Base-by-base conservation (phyloP, 2,329 filamentous ascomycete species). In the Alternaria dauci region DNA sequence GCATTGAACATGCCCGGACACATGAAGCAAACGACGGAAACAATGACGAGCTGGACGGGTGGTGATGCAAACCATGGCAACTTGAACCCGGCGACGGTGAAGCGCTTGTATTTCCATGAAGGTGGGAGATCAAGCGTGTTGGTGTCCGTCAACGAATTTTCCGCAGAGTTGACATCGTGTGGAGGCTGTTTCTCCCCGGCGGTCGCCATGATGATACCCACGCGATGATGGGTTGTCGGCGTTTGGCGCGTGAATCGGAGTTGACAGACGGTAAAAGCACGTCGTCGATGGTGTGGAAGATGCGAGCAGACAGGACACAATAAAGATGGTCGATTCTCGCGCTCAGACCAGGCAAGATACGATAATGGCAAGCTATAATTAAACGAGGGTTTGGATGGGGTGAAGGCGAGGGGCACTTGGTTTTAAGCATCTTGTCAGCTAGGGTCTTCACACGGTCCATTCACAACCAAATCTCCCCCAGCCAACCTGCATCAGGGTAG, bases 1-100 rank as follows among this genome's bases (percentile, higher is more conserved):
- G 83, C 83, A 67, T 85, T 85, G 77, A 82, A 85, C 82, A 85
- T 85, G 72, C 82, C 83, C 46, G 83, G 83, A 66, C 83, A 85
- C 72, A 85, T 71, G 79, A 85, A 85, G 77, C 83, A 85, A 54
- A 84, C 82, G 43, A 84, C 78, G 42, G 82, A 80, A 30, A 85
- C 82, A 48, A 85, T 78, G 52, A 83, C 63, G 38, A 85, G 77
- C 74, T 85, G 83, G 12, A 78, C 71, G 25, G 81, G 77, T 23
- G 83, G 83, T 52, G 81, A 83, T 56, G 83, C 83, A 71, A 82
- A 84, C 78, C 79, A 83, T 30, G 82, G 81, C 47, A 84, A 64
- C 34, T 69, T 79, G 72, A 78, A 70, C 43, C 78, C 76, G 16
- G 80, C 74, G 48, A 84, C 60, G 64, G 71, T 81, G 60, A 78